phyloP scores from a whole-genome alignment of 108 stramenopile genomes.

The Mayamaea pseudoterrestris region DNA sequence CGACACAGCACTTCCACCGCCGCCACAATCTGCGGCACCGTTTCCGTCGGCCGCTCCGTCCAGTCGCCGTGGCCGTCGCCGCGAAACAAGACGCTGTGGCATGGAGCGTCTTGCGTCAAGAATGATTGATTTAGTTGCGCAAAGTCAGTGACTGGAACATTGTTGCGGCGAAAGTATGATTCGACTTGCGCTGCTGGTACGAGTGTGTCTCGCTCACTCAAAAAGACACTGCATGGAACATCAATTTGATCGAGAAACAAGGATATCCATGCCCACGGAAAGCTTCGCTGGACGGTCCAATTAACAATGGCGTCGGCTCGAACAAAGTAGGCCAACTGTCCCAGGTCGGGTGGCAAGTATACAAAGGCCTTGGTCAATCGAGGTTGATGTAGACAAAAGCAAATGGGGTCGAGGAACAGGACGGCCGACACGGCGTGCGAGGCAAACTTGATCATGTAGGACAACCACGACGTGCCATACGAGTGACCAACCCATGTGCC shows the following conservation, averaged over 20 bases:
- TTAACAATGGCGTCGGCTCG: conserved; percentile 74
- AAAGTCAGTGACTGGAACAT: conserved; percentile 36
- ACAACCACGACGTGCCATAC: conserved; percentile 76
- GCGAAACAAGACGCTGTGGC: conserved; percentile 38
- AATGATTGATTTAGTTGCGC: conserved; percentile 18
- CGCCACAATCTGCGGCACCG: conserved; percentile 12
- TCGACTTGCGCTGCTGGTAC: conserved; percentile 59
- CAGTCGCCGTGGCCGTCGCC: conserved; percentile 55
- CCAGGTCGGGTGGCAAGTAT: conserved; percentile 66
- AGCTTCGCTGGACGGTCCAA: conserved; percentile 75
- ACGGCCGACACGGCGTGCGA: conserved; percentile 56
- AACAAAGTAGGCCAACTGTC: conserved; percentile 55
- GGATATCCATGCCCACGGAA: conserved; percentile 75
- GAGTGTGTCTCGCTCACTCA: conserved; percentile 64
- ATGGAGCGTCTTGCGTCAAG: conserved; percentile 21
- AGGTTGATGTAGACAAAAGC: conserved; percentile 72
- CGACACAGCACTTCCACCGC: conserved; percentile 21
- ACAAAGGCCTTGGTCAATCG: conserved; percentile 69
- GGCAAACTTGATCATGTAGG: conserved; percentile 71
- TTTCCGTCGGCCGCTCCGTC: conserved; percentile 17
- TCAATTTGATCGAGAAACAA: conserved; percentile 66
- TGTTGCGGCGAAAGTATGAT: conserved; percentile 47
- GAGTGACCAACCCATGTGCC: conserved; percentile 72
- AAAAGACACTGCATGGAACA: conserved; percentile 58
- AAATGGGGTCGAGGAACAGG: conserved; percentile 76